Base-by-base conservation (phyloP, 2,329 filamentous ascomycete genomes). In the Diaporthe sp. region DNA sequence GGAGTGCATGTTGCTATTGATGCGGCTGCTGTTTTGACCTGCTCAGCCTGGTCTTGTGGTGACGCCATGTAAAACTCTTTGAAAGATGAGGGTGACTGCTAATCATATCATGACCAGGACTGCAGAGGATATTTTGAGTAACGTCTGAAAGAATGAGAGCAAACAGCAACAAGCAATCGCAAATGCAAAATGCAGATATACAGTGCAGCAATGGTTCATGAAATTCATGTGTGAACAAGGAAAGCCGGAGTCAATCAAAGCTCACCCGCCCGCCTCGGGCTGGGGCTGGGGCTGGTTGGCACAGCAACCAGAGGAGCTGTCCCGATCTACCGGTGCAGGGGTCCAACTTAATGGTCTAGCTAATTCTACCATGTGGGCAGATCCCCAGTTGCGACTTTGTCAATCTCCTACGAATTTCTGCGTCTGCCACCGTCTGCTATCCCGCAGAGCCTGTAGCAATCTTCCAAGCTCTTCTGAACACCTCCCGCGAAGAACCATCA, bases 1-100 rank as follows among this genome's bases (percentile, higher is more conserved):
- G 85, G 81, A 39, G 87, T 85, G 77, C 88, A 90, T 78, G 86
- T 87, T 70, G 85, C 80, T 77, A 84, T 83, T 27, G 86, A 86
- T 66, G 81, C 79, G 51, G 89, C 82, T 69, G 87, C 85, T 77
- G 79, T 80, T 79, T 86, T 88, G 79, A 89, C 83, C 73, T 82
- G 84, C 73, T 88, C 86, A 77, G 84, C 84, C 77, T 85, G 84
- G 73, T 80, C 76, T 76, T 82, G 80, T 69, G 81, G 74, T 55
- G 83, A 81, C 78, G 82, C 80, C 85, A 87, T 87, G 78, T 78
- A 79, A 66, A 78, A 74, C 70, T 78, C 75, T 79, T 63, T 58
- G 76, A 75, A 65, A 51, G 69, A 25, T 50, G 74, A 44, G 42
- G 73, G 72, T 77, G 78, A 79, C 80, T 77, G 76, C 73, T 81